Base-by-base conservation (phyloP, 495 filamentous ascomycete genomes). In the Mycothermus thermophilus region DNA sequence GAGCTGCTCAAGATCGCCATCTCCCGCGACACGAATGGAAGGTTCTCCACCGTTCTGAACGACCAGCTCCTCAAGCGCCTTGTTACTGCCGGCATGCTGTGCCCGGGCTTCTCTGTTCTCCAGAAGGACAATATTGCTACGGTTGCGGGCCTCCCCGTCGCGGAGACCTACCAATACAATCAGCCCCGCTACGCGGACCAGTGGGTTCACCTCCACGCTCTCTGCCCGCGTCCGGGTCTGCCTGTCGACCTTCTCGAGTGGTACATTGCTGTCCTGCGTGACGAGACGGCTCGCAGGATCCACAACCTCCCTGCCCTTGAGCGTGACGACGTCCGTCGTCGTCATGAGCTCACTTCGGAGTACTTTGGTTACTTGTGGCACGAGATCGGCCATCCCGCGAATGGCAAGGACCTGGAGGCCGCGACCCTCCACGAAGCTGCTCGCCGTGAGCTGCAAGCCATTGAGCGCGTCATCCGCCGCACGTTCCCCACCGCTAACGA, bases 31-130 rank as follows among this genome's bases (percentile, higher is more conserved):
- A 48, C 55, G n/a, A 43, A 60, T 7, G n/a, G n/a, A n/a, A n/a
- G n/a, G n/a, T n/a, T n/a, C n/a, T 47, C 63, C 8, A 50, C 66
- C 0, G 14, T 19, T 10, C 47, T 84, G 28, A 75, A 68, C 16
- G 38, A 50, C 4, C 56, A 62, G 27, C 60, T 86, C 1, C 50
- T 80, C 9, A 53, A 60, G 26, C 71, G 80, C 27, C 50, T 79
- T n/a, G 55, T 72, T 18, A 55, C 57, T 1, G 68, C 74, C 1
- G 72, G 66, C 12, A 55, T 83, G 39, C 57, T 57, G 0, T 83
- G 77, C 41, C 69, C 71, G 5, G 75, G 68, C 1, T 83, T 84
- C 52, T 72, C 68, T 11, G 71, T 77, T 2, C 46, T 62, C 4
- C 73, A 77, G 58, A 71, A 70, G 50, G 66, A 71, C 40, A 63